These are phyloP conservation scores for Saccharata proteae DNA, from an alignment of 2,329 filamentous ascomycete genomes.

Conservation along the genomic window DNA sequence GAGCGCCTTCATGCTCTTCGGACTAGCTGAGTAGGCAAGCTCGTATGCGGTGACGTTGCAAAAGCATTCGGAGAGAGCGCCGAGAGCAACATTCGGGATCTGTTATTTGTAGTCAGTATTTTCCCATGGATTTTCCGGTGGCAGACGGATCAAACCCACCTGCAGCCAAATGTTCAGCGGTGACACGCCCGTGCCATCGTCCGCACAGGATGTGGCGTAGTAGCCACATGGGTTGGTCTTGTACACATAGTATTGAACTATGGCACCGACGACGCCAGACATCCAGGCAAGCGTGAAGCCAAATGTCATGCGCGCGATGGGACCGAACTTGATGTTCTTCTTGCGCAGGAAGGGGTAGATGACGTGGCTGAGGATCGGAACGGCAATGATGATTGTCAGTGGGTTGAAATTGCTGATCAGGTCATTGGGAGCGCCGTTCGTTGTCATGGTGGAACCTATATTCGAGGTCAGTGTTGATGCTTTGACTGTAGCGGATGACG, in stretches of 20 bases:
- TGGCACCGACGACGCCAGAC: slow-evolving; percentile 26
- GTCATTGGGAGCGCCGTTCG: slow-evolving; percentile 40
- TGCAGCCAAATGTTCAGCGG: slow-evolving; percentile 22
- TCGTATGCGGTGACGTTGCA: slow-evolving; percentile 34
- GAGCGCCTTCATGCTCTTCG: slow-evolving; percentile 30
- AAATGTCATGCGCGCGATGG: slow-evolving; percentile 38
- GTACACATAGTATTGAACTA: slow-evolving; percentile 37
- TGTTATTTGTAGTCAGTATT: slow-evolving; percentile 12
- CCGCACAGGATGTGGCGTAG: slow-evolving; percentile 25
- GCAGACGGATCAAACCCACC: background rate
- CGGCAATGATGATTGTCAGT: slow-evolving; percentile 34
- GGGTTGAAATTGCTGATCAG: slow-evolving; percentile 40
- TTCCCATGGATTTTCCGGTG: background rate
- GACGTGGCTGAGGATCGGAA: slow-evolving; percentile 37
- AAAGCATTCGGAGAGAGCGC: slow-evolving; percentile 28
- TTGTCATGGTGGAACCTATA: slow-evolving; percentile 24
- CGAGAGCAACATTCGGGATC: slow-evolving; percentile 26
- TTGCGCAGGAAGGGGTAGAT: slow-evolving; percentile 35
- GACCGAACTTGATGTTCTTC: slow-evolving; percentile 34
- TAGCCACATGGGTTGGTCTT: slow-evolving; percentile 32
- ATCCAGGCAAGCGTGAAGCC: slow-evolving; percentile 39
- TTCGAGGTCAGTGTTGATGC: background rate
- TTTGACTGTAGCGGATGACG: background rate
- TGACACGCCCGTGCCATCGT: slow-evolving; percentile 22
- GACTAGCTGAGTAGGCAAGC: slow-evolving; percentile 31